Percentiles rank a stretch among this genome's conserved stretches.
phyloP scores from a whole-genome alignment of 306 rosid species.

The Cucurbita maxima region DNA sequence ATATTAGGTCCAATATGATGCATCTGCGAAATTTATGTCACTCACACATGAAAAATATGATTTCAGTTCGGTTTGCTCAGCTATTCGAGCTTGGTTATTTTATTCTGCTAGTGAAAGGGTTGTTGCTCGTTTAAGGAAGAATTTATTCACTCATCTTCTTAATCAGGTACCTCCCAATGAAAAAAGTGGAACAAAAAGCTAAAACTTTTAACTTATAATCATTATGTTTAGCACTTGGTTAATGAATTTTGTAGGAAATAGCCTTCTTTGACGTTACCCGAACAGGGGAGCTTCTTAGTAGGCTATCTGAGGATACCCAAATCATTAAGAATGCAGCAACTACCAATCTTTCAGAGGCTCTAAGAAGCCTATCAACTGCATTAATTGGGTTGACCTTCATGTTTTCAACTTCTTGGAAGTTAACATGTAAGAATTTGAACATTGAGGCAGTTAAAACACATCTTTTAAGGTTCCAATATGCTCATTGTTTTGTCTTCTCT shows the following conservation, averaged over 20 bases:
- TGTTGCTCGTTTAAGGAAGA: slow-evolving; percentile 58
- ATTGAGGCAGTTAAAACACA: neutral
- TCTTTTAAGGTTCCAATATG: neutral
- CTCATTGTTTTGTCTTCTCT: neutral
- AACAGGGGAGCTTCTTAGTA: slow-evolving; percentile 75
- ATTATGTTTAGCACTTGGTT: neutral
- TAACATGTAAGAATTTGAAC: slow-evolving; percentile 45
- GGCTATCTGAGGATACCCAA: slow-evolving; percentile 79
- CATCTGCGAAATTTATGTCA: neutral
- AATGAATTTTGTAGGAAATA: slow-evolving; percentile 46
- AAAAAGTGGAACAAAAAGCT: neutral
- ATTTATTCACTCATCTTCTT: slow-evolving; percentile 56
- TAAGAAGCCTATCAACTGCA: slow-evolving; percentile 50
- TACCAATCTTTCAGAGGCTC: slow-evolving; percentile 76
- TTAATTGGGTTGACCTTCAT: slow-evolving; percentile 60
- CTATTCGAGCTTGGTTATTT: slow-evolving; percentile 74
- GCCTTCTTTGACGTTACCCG: slow-evolving; percentile 74
- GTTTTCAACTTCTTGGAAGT: slow-evolving; percentile 66
- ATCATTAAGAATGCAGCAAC: slow-evolving; percentile 81
- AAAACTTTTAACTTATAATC: neutral
- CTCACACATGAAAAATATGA: neutral
- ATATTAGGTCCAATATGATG: neutral
- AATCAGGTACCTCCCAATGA: slow-evolving; percentile 29
- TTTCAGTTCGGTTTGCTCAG: slow-evolving; percentile 60
- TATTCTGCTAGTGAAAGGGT: slow-evolving; percentile 75